These are phyloP conservation scores for Rhizopus arrhizus DNA, from an alignment of 371 early-diverging fungal species.

Conservation along the genomic window DNA sequence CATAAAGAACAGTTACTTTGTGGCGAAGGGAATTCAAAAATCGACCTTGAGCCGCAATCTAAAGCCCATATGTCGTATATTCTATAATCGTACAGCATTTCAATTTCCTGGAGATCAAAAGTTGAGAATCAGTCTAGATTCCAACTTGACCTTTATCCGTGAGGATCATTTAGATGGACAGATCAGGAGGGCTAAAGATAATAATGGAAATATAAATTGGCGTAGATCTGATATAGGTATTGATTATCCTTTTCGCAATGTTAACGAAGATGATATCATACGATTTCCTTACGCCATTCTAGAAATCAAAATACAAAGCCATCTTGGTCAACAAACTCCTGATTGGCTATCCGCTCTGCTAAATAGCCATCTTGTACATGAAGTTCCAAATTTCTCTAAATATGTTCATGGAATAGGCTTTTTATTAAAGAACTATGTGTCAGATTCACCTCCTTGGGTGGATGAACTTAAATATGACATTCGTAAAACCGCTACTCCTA, in stretches of 20 bases:
- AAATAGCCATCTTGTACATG: constrained; percentile 87
- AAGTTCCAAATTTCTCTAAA: constrained; percentile 96
- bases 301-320: constrained; percentile 93
- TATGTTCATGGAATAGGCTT: constrained; percentile 95
- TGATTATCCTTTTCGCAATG: constrained; percentile 82
- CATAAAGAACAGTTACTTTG: constrained; percentile 61
- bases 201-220: constrained; percentile 80
- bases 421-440: constrained; percentile 77
- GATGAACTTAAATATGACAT: constrained; percentile 89
- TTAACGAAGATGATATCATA: constrained; percentile 75
- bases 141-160: constrained; percentile 95
- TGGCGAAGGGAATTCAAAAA: constrained; percentile 81
- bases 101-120: constrained; percentile 97
- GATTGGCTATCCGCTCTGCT: constrained; percentile 89
- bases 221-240: constrained; percentile 84
- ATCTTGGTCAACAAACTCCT: constrained; percentile 82
- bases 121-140: constrained; percentile 95
- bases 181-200: constrained; percentile 64
- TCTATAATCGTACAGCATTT: constrained; percentile 98
- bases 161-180: constrained; percentile 82
- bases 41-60: constrained; percentile 76
- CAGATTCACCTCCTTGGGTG: constrained; percentile 92
- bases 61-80: constrained; percentile 86
- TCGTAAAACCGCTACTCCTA: constrained; percentile 56
- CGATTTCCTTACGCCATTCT: constrained; percentile 95